phyloP scores from a whole-genome alignment of 805 yeast genomes.

The Candida ovalis region DNA sequence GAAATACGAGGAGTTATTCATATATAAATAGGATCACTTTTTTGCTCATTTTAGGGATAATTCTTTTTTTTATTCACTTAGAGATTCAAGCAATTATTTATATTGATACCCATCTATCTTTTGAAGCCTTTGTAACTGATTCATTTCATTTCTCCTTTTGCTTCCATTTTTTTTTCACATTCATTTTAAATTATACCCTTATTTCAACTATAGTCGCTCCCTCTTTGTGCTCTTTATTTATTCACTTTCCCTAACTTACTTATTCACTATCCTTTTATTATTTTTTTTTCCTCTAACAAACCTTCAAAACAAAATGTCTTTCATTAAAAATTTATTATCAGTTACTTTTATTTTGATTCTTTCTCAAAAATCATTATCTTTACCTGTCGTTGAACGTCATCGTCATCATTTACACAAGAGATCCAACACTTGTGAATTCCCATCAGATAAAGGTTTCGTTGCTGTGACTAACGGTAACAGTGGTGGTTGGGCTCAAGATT shows the following conservation, averaged over 20 bases:
- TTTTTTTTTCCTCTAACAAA: neutral
- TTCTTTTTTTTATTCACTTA: too few species aligned
- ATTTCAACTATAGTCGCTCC: constrained; percentile 7
- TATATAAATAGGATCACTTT: too few species aligned
- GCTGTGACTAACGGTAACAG: constrained; percentile 64
- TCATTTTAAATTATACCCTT: neutral
- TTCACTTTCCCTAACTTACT: neutral
- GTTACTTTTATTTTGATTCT: constrained; percentile 8
- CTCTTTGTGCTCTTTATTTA: neutral
- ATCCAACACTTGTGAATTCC: constrained; percentile 60
- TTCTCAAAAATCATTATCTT: constrained; percentile 8
- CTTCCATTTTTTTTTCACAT: neutral
- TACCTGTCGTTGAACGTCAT: constrained; percentile 16
- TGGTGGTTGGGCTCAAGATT: constrained; percentile 88
- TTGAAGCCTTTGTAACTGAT: neutral
- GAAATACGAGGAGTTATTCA: too few species aligned
- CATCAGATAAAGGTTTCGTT: constrained; percentile 63
- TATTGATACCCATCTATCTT: too few species aligned
- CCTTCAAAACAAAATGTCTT: constrained; percentile 8
- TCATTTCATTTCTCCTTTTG: neutral
- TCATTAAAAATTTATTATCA: constrained; percentile 7
- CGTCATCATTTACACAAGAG: constrained; percentile 23
- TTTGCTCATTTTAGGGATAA: too few species aligned
- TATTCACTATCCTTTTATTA: neutral
- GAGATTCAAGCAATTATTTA: too few species aligned